Conservation (phyloP, 2,329 filamentous ascomycete genomes). For the Fusarium decemcellulare region DNA sequence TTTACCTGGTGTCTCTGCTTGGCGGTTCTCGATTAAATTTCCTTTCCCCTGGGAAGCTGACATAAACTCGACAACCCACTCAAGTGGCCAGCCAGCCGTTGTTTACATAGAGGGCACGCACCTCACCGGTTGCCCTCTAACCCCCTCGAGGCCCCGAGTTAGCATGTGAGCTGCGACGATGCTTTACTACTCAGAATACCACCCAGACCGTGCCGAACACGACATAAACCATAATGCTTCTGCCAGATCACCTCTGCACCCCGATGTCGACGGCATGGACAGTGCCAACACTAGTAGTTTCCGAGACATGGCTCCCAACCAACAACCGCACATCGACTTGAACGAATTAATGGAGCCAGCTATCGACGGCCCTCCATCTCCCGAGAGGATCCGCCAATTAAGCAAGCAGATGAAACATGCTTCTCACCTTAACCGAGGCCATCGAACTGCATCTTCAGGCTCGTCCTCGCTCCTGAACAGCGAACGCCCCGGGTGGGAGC, state of each 20-base stretch:
- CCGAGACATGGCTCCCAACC: constrained; percentile 32
- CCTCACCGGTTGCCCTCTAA: constrained; percentile 46
- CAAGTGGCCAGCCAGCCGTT: constrained; percentile 35
- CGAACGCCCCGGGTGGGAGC: constrained; percentile 65
- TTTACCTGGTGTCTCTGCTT: constrained; percentile 22
- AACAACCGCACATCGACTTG: constrained; percentile 44
- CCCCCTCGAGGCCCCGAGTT: constrained; percentile 40
- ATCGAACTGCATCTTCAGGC: constrained; percentile 65
- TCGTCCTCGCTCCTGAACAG: constrained; percentile 64
- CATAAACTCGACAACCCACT: constrained; percentile 35
- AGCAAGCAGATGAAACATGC: constrained; percentile 71
- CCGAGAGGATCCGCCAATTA: constrained; percentile 70
- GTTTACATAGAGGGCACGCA: constrained; percentile 48
- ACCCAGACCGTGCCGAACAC: constrained; percentile 40
- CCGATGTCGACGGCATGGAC: constrained; percentile 20
- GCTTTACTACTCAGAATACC: constrained; percentile 45
- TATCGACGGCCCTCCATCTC: constrained; percentile 73
- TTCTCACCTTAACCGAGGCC: constrained; percentile 57
- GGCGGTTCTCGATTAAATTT: constrained; percentile 18
- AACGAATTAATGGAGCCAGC: constrained; percentile 69
- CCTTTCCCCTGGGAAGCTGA: constrained; percentile 9
- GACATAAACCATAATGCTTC: constrained; percentile 34
- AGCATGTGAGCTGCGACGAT: constrained; percentile 47
- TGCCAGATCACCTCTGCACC: constrained; percentile 22
- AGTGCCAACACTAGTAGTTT: constrained; percentile 10